These are phyloP conservation scores for Teunomyces funiuensis DNA, from an alignment of 805 yeast species.

Conservation along the genomic window DNA sequence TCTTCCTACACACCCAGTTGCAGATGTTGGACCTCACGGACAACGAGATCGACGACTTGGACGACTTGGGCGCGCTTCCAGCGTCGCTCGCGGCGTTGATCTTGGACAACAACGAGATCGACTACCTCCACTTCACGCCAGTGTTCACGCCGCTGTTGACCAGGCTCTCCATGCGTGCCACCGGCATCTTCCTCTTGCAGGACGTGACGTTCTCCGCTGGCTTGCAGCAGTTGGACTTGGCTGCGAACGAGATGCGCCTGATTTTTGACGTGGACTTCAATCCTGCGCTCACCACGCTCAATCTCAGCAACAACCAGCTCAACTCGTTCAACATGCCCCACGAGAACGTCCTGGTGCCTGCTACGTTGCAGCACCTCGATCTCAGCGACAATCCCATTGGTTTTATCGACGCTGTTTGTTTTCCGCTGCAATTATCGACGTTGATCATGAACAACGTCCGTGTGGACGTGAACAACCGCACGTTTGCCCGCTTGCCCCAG, in stretches of 20 bases:
- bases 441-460: constrained; percentile 6
- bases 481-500: constrained; percentile 7
- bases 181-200: constrained; percentile 18
- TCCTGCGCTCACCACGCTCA: constrained; percentile 5
- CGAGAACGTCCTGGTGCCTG: constrained; percentile 3
- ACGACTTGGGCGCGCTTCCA: constrained; percentile 23
- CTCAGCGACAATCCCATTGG: constrained; percentile 8
- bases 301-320: constrained; percentile 10
- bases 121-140: constrained; percentile 17
- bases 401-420: constrained; percentile 3
- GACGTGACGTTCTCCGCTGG: constrained; percentile 16
- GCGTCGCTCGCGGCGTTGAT: constrained; percentile 12
- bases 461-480: constrained; percentile 4
- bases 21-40: constrained; percentile 14
- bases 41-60: constrained; percentile 22
- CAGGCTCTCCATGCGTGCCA: constrained; percentile 17
- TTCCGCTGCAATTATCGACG: constrained; percentile 8
- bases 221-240: constrained; percentile 14
- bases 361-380: constrained; percentile 6
- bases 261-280: constrained; percentile 17
- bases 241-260: constrained; percentile 16
- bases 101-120: constrained; percentile 22
- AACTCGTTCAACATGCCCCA: constrained; percentile 2
- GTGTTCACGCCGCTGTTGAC: constrained; percentile 18
- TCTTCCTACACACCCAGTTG: constrained; percentile 14